These are phyloP conservation scores for Scutellaria baicalensis DNA, from an alignment of 257 asterid genomes.

Conservation along the genomic window DNA sequence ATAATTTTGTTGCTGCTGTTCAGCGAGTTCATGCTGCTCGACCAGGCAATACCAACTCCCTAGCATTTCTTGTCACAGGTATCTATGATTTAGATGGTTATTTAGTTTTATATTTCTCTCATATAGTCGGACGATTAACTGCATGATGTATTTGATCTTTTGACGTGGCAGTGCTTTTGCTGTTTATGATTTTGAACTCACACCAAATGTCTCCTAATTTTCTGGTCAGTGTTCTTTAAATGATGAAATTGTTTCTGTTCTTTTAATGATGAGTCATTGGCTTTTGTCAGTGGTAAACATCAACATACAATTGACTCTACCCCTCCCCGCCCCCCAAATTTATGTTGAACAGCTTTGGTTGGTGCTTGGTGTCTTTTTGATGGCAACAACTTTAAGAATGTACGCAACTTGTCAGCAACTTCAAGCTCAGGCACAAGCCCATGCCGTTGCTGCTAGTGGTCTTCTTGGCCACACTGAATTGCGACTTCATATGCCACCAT, in stretches of 20 bases:
- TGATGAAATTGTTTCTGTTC: slow-evolving; percentile 9
- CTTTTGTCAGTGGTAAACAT: slow-evolving; percentile 9
- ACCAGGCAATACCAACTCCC: slow-evolving; percentile 87
- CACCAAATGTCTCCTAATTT: slow-evolving; percentile 97
- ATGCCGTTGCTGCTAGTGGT: slow-evolving; percentile 92
- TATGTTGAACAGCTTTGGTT: slow-evolving; percentile 68
- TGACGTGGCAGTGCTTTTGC: slow-evolving; percentile 71
- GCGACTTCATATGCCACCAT: slow-evolving; percentile 98
- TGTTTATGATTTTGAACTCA: slow-evolving; percentile 96
- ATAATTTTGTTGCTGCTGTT: slow-evolving; percentile 11
- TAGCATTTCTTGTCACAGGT: slow-evolving; percentile 97
- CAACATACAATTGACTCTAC: not conserved
- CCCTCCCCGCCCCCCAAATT: not conserved
- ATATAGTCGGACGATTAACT: slow-evolving; percentile 9
- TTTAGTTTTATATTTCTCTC: not conserved
- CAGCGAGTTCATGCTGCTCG: slow-evolving; percentile 92
- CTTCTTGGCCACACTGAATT: slow-evolving; percentile 94
- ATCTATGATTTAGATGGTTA: slow-evolving; percentile 9
- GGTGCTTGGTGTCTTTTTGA: slow-evolving; percentile 92
- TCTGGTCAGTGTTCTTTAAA: slow-evolving; percentile 61
- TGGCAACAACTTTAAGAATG: slow-evolving; percentile 94
- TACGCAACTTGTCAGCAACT: slow-evolving; percentile 99
- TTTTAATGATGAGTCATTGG: not conserved
- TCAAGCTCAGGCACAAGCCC: slow-evolving; percentile 99
- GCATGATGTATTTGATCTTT: slow-evolving; percentile 14